phyloP scores from a whole-genome alignment of 257 asterid species.

The Solanum habrochaites region DNA sequence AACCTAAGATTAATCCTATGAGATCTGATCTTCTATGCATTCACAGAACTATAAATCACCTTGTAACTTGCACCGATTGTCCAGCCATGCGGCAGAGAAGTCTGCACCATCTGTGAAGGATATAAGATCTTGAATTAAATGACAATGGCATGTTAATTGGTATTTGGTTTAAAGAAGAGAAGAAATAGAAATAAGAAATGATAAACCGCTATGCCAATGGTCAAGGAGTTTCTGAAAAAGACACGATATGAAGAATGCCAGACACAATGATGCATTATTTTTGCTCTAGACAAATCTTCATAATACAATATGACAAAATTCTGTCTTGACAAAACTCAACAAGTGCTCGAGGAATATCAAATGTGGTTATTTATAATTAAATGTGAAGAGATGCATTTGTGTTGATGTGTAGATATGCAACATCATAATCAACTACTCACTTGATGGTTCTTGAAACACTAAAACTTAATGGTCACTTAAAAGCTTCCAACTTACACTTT shows the following conservation, averaged over 20 bases:
- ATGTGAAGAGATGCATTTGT: not conserved
- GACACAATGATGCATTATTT: not conserved
- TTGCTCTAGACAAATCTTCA: not conserved
- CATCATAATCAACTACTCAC: not conserved
- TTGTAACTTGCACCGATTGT: not conserved
- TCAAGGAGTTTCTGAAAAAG: not conserved
- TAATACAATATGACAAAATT: not conserved
- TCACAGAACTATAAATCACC: not conserved
- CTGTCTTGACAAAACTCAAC: not conserved
- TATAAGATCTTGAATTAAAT: not conserved
- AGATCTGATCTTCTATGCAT: not conserved
- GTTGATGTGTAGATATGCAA: not conserved
- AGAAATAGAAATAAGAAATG: not conserved
- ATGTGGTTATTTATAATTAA: not conserved
- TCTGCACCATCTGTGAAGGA: not conserved
- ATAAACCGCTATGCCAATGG: no score
- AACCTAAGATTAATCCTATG: not conserved
- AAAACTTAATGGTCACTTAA: not conserved
- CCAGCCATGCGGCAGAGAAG: not conserved
- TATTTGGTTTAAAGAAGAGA: no score
- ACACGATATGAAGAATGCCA: not conserved
- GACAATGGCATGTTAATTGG: not conserved
- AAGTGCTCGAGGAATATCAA: not conserved
- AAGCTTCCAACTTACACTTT: not conserved
- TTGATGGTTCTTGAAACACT: not conserved